These are phyloP conservation scores for Trypanosomatidae sp. DNA, from an alignment of 208 protist genomes.

Conservation along the genomic window DNA sequence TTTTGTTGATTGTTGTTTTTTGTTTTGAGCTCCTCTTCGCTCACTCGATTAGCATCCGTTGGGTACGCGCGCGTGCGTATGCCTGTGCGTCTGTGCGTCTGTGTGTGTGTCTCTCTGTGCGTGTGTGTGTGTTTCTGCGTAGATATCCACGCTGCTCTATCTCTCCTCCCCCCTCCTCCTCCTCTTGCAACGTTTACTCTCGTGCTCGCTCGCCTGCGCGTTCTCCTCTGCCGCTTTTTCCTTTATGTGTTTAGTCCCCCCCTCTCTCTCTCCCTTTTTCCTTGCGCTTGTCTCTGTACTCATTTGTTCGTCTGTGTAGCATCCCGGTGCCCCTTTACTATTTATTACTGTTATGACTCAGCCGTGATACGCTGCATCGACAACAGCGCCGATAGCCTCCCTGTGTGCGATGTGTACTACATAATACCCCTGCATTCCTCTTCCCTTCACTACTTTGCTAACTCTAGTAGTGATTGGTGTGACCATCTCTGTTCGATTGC, in stretches of 20 bases:
- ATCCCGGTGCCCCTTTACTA: too few species aligned
- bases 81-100: not conserved
- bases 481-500: too few species aligned
- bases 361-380: too few species aligned
- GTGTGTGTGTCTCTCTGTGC: not conserved
- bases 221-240: constrained; percentile 2
- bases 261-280: not conserved
- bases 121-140: not conserved
- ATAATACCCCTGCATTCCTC: too few species aligned
- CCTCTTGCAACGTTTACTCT: not conserved
- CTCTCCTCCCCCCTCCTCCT: not conserved
- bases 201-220: not conserved
- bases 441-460: too few species aligned
- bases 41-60: not conserved
- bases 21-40: not conserved
- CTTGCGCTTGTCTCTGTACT: not conserved
- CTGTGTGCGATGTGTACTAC: too few species aligned
- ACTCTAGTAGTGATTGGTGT: too few species aligned
- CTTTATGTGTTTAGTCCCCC: not conserved
- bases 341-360: too few species aligned
- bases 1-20: not conserved
- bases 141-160: not conserved
- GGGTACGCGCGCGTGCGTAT: not conserved
- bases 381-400: too few species aligned
- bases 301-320: not conserved